phyloP scores from a whole-genome alignment of 192 early-diverging fungal species.

The Coemansia furcata region DNA sequence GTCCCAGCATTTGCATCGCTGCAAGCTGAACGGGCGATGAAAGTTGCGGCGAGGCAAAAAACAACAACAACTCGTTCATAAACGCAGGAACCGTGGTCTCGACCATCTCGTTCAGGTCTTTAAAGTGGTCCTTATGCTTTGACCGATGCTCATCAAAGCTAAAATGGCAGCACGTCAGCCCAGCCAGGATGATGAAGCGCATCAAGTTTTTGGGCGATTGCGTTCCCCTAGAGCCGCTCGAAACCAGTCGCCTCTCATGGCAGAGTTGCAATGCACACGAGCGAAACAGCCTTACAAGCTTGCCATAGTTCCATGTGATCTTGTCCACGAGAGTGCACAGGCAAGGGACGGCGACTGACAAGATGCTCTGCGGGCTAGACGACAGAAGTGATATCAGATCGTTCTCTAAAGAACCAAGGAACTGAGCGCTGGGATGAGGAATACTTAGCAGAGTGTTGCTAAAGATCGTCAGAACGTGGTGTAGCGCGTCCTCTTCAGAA shows the following conservation, averaged over 20 bases:
- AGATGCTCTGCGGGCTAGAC: slow-evolving; percentile 58
- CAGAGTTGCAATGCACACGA: slow-evolving; percentile 56
- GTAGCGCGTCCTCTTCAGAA: slow-evolving; percentile 54
- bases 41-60: slow-evolving; percentile 35
- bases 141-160: slow-evolving; percentile 67
- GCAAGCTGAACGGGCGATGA: slow-evolving; percentile 52
- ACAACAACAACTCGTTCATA: slow-evolving; percentile 45
- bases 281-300: slow-evolving; percentile 56
- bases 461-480: slow-evolving; percentile 56
- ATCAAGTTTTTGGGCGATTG: slow-evolving; percentile 52
- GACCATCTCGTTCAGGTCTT: slow-evolving; percentile 36
- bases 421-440: slow-evolving; percentile 54
- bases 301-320: slow-evolving; percentile 55
- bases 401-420: slow-evolving; percentile 58
- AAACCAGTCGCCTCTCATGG: slow-evolving; percentile 43
- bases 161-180: slow-evolving; percentile 72
- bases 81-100: slow-evolving; percentile 21
- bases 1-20: slow-evolving; percentile 64
- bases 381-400: slow-evolving; percentile 61
- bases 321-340: slow-evolving; percentile 66
- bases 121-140: slow-evolving; percentile 36
- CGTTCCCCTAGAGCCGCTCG: slow-evolving; percentile 13
- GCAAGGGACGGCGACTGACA: slow-evolving; percentile 68
- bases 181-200: slow-evolving; percentile 73
- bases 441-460: slow-evolving; percentile 48